These are phyloP conservation scores for Lepidium africanum DNA, from an alignment of 345 rosid genomes.

Conservation along the genomic window DNA sequence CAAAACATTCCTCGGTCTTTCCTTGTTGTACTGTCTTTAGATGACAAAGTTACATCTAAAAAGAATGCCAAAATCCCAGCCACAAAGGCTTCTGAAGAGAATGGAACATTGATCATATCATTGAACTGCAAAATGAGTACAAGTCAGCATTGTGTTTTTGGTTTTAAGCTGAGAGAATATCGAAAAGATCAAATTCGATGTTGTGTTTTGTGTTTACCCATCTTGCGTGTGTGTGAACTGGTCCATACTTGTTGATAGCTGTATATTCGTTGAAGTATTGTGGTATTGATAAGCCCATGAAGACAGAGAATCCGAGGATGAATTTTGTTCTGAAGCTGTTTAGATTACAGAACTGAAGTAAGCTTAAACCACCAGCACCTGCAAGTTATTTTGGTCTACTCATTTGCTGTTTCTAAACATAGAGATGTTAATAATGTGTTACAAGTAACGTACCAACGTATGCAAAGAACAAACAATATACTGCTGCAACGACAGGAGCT, in stretches of 20 bases:
- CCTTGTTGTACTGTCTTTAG: conserved; percentile 48
- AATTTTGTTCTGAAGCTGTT: conserved; percentile 77
- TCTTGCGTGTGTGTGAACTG: conserved; percentile 55
- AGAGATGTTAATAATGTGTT: neutral
- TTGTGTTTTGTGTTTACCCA: conserved; percentile 39
- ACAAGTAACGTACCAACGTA: conserved; percentile 58
- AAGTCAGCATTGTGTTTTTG: neutral
- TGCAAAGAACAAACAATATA: conserved; percentile 71
- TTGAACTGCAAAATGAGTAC: conserved; percentile 57
- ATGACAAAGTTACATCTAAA: conserved; percentile 56
- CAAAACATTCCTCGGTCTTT: conserved; percentile 84
- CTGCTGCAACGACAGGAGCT: conserved; percentile 62
- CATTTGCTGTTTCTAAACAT: neutral
- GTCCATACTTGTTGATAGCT: conserved; percentile 40
- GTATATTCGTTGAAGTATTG: conserved; percentile 85
- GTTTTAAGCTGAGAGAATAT: neutral
- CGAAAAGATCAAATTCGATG: neutral
- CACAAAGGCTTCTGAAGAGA: conserved; percentile 78
- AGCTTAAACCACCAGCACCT: conserved; percentile 72
- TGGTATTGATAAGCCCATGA: conserved; percentile 78
- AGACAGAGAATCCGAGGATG: conserved; percentile 74
- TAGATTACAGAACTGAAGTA: conserved; percentile 84
- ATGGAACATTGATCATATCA: conserved; percentile 91
- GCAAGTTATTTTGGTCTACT: neutral
- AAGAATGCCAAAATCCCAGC: conserved; percentile 69